Conservation (phyloP, 345 rosid species). For the Murraya koenigii region DNA sequence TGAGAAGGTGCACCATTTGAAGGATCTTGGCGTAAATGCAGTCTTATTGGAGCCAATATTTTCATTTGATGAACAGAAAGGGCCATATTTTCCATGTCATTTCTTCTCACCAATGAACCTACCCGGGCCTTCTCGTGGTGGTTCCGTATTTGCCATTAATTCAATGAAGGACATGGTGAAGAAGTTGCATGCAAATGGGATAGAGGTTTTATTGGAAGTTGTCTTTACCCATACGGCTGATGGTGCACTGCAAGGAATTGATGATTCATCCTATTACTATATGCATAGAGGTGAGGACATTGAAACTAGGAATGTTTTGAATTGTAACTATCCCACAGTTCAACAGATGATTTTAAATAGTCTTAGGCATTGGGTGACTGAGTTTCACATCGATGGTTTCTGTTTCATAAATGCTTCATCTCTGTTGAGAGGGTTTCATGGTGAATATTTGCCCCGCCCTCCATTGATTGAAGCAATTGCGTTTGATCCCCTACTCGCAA, state of each 20-base stretch:
- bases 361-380: constrained; percentile 77
- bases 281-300: constrained; percentile 30
- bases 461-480: constrained; percentile 85
- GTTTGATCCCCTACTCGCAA: constrained; percentile 82
- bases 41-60: constrained; percentile 82
- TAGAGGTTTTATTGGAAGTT: constrained; percentile 86
- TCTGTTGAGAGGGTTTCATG: constrained; percentile 63
- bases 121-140: constrained; percentile 51
- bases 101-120: constrained; percentile 67
- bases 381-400: constrained; percentile 88
- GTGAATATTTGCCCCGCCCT: constrained; percentile 76
- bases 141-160: constrained; percentile 46
- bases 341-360: constrained; percentile 77
- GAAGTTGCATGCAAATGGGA: constrained; percentile 67
- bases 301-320: constrained; percentile 47
- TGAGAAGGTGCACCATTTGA: constrained; percentile 68
- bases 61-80: constrained; percentile 59
- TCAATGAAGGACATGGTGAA: constrained; percentile 91
- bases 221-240: constrained; percentile 76
- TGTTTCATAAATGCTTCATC: constrained; percentile 75
- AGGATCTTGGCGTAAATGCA: constrained; percentile 76
- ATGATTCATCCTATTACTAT: constrained; percentile 61
- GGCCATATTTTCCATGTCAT: constrained; percentile 80
- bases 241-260: constrained; percentile 64
- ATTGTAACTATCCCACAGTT: constrained; percentile 71